Base-by-base conservation (phyloP, 2,329 filamentous ascomycete species). In the Alternaria infectoria region DNA sequence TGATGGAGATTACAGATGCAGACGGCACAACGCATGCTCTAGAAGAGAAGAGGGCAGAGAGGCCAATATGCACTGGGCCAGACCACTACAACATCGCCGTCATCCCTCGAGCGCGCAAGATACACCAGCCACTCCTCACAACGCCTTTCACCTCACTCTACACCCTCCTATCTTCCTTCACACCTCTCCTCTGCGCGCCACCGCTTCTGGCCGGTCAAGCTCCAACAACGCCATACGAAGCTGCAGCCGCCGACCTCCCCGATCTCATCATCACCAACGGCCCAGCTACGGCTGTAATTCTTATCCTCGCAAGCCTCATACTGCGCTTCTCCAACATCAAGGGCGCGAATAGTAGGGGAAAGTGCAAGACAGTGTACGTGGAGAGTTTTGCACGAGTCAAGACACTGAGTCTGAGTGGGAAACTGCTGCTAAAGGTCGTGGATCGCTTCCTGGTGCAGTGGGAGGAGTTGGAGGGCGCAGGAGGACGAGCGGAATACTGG, bases 341-440 rank as follows among this genome's bases (percentile, higher is more conserved):
- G 52, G 79, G 80, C 10, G 78, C 73, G 30, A 66, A 79, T 40
- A 74, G 74, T 8, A 77, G 83, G 19, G 81, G 84, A 26, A 86
- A 86, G 67, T 90, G 95, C 82, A 88, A 89, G 66, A 90, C 91
- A 10, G 84, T 98, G 13, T 99, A 96, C 77, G 87, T 97, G 26
- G 96, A 99, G 83, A 96, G 92, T 19, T 97, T 94, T 90, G 95
- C 96, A 3, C 87, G 96, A 15, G 92, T 97, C 15, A 90, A 86
- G 68, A 90, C 88, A 12, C 81, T 98, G 68, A 98, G 95, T 81
- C 79, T 97, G 62, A 97, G 93, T 40, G 96, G 95, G 0, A 90
- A 88, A 76, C 81, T 98, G 40, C 83, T 99, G 61, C 81, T 90
- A 2, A 81, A 84, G 49, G 80, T 96, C 44, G 91, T 91, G 51